Base-by-base conservation (phyloP, 331 rosid genomes). In the Pyrus hybrid region DNA sequence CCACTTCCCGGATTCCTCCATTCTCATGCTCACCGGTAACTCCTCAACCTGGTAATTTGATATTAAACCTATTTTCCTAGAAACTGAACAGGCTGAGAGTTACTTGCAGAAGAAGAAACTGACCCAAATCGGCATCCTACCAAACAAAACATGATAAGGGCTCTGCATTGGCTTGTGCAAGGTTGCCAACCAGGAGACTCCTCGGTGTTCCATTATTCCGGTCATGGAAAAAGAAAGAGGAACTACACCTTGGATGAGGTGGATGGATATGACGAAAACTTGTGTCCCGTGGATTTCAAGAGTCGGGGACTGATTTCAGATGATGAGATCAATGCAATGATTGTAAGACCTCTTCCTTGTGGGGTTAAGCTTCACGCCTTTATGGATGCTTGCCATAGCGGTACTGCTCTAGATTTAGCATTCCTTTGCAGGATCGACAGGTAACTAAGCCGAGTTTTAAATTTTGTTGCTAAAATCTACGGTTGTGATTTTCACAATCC, bases 1-100 rank as follows among this genome's bases (percentile, higher is more conserved):
- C 72, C 37, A 25, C 49, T 85, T 85, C 37, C 88, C 88, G 0
- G 84, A 79, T 23, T 49, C 83, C 57, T 79, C 88, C 30, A 67
- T 85, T 77, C 63, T 85, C 8, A 70, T 85, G 86, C 88, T 85
- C 69, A 82, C 88, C 6, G 88, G 88, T 85, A 79, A n/a, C 25
- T 9, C 29, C 28, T 26, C 13, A 13, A 58, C 63, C 16, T 1
- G 8, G 29, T 58, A 21, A 22, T 54, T 54, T 54, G 12, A 7
- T 54, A 9, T 54, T 20, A 20, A 54, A 58, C 12, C 14, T 8
- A 58, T 22, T 13, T 21, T 22, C 63, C 63, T 58, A 58, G 13
- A 58, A 11, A 4, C 5, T 20, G 14, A 41, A 41, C 22, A 20
- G 60, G 23, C 60, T 54, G 60, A 54, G 47, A 41, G 47, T 22